A percentile compares a stretch with the other conserved stretches of the same genome.
Conservation (phyloP, 441 rosid species). For the Populus hybrid region DNA sequence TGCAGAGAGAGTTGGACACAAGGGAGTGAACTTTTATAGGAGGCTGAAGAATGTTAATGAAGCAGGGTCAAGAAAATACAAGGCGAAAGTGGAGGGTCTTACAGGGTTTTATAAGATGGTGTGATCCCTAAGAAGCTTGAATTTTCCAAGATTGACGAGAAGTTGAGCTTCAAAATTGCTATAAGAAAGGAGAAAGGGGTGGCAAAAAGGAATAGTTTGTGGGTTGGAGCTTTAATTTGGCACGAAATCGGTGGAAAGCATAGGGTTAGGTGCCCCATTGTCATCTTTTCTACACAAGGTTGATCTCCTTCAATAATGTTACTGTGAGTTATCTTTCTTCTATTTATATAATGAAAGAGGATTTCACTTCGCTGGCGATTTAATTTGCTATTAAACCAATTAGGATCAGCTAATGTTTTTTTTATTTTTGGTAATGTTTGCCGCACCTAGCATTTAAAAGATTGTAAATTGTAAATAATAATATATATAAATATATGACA, state of each 20-base stretch:
- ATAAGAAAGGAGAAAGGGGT: neutral
- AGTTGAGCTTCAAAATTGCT: neutral
- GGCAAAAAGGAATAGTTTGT: neutral
- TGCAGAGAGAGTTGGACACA: neutral
- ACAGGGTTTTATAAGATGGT: neutral
- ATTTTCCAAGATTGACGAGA: neutral
- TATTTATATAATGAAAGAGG: no score
- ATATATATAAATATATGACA: no score
- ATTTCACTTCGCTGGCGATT: no score
- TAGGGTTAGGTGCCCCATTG: constrained; percentile 1
- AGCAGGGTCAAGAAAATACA: neutral
- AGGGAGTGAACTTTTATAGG: neutral
- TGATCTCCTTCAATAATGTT: no score
- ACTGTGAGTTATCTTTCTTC: no score
- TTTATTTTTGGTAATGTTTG: no score
- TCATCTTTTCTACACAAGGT: neutral
- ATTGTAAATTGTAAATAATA: no score
- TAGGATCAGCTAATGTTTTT: no score
- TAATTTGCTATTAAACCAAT: no score
- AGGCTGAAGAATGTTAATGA: neutral
- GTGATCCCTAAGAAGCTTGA: neutral
- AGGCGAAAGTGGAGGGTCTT: neutral
- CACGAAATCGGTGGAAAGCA: neutral
- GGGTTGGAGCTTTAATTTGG: neutral
- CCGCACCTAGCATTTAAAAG: no score